Evolutionary conservation across 139 green algal genomes (phyloP).

Genomic region (Dunaliella primolecta): DNA sequence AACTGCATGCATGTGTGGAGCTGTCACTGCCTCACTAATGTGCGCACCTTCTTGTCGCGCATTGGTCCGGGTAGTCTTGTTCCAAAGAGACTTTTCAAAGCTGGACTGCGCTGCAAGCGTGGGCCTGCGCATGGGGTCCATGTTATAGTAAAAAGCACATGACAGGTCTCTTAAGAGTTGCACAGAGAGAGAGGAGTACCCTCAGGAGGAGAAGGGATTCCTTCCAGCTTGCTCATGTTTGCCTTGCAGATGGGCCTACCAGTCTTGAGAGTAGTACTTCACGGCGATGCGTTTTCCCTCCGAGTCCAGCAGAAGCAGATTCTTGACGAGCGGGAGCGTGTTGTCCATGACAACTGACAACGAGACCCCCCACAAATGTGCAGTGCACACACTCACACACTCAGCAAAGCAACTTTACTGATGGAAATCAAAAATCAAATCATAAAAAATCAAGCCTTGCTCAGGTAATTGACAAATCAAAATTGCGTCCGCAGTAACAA

Average conservation of each 20-base stretch:
- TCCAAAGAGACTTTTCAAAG: slow-evolving; percentile 93
- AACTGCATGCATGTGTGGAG: too few relatives aligned
- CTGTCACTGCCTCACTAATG: too few relatives aligned
- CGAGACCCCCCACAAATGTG: too few relatives aligned
- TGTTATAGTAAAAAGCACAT: too few relatives aligned
- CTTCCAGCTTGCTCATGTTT: background rate
- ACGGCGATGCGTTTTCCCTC: slow-evolving; percentile 97
- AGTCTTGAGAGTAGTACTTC: slow-evolving; percentile 93
- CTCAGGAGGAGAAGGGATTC: background rate
- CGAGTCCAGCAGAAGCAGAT: slow-evolving; percentile 90
- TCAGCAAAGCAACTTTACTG: too few relatives aligned
- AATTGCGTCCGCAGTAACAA: too few relatives aligned
- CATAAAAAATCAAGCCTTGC: too few relatives aligned
- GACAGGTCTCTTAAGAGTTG: too few relatives aligned
- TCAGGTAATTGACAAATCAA: too few relatives aligned
- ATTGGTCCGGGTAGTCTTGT: slow-evolving; percentile 89
- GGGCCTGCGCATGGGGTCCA: slow-evolving; percentile 59
- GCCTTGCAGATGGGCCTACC: slow-evolving; percentile 48
- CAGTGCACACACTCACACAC: too few relatives aligned
- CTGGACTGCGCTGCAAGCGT: slow-evolving; percentile 77
- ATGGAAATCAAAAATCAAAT: too few relatives aligned
- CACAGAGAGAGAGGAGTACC: too few relatives aligned
- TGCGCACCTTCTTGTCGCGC: slow-evolving; percentile 88
- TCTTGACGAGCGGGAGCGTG: slow-evolving; percentile 82
- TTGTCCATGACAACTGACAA: slow-evolving; percentile 43